phyloP scores from a whole-genome alignment of 2,329 filamentous ascomycete genomes.

The Nothopassalora personata region DNA sequence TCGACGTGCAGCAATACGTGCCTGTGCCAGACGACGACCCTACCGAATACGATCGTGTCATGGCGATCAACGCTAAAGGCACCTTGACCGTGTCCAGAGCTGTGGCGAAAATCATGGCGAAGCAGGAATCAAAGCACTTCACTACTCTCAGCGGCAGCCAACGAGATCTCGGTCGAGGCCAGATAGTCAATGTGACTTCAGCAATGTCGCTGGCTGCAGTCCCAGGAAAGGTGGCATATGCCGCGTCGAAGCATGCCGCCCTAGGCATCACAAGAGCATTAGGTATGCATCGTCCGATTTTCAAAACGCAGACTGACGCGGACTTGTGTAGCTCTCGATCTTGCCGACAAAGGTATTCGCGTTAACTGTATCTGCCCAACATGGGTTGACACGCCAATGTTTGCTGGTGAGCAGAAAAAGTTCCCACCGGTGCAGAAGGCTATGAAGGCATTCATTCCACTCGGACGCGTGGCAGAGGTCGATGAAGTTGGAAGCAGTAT shows the following conservation, averaged over 20 bases:
- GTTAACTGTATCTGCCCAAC: conserved; percentile 1
- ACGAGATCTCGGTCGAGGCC: neutral
- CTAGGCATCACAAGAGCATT: neutral
- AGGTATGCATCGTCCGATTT: neutral
- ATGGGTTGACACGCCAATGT: conserved; percentile 3
- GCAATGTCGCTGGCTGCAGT: neutral
- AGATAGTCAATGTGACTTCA: neutral
- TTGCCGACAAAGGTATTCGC: neutral
- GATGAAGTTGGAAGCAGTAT: conserved; percentile 1
- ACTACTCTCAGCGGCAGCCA: neutral
- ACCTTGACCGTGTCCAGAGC: neutral
- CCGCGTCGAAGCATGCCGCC: neutral
- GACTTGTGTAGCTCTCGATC: neutral
- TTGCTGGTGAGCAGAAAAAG: neutral
- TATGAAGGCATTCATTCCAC: neutral
- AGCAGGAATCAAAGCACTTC: neutral
- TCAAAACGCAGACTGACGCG: neutral
- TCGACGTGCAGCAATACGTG: neutral
- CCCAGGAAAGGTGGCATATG: neutral
- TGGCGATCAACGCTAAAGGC: neutral
- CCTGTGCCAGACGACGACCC: neutral
- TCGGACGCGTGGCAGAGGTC: neutral
- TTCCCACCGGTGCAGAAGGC: neutral
- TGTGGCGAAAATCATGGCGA: neutral
- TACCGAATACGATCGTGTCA: neutral